These are phyloP conservation scores for Neurospora crassa DNA, from an alignment of 2,329 filamentous ascomycete genomes.

Conservation along the genomic window DNA sequence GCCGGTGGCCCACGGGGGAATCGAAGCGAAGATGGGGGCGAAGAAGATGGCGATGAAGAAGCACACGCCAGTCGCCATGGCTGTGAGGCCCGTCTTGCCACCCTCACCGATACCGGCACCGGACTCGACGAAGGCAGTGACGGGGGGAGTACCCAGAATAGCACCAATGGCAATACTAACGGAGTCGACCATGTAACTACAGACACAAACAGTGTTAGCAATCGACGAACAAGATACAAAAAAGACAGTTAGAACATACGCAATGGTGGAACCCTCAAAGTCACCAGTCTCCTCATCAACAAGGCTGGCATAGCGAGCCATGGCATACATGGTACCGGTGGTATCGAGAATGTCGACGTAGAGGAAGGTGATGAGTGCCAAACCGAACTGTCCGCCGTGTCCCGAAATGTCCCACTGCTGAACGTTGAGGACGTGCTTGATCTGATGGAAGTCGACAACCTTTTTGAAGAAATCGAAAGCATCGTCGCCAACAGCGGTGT, in stretches of 20 bases:
- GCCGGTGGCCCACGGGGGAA: conserved; percentile 82
- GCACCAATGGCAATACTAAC: conserved; percentile 69
- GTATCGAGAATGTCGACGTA: conserved; percentile 86
- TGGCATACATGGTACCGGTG: conserved; percentile 80
- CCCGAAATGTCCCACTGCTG: conserved; percentile 64
- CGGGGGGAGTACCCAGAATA: conserved; percentile 67
- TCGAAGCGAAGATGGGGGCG: conserved; percentile 81
- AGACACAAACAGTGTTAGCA: neutral
- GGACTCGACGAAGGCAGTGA: conserved; percentile 83
- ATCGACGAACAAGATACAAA: neutral
- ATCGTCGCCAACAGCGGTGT: conserved; percentile 57
- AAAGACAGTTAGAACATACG: conserved; percentile 24
- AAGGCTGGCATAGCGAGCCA: conserved; percentile 74
- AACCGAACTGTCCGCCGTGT: conserved; percentile 66
- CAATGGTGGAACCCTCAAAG: conserved; percentile 75
- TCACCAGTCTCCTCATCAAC: conserved; percentile 78
- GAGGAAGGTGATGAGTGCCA: conserved; percentile 79
- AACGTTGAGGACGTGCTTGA: conserved; percentile 56
- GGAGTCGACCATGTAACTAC: conserved; percentile 66
- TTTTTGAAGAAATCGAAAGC: conserved; percentile 81
- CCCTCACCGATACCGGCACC: conserved; percentile 85
- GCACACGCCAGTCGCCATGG: conserved; percentile 67
- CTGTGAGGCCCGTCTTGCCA: conserved; percentile 74
- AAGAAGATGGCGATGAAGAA: conserved; percentile 88
- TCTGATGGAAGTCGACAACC: conserved; percentile 76